These are phyloP conservation scores for Myxozyma geophila DNA, from an alignment of 805 yeast genomes.

Conservation along the genomic window DNA sequence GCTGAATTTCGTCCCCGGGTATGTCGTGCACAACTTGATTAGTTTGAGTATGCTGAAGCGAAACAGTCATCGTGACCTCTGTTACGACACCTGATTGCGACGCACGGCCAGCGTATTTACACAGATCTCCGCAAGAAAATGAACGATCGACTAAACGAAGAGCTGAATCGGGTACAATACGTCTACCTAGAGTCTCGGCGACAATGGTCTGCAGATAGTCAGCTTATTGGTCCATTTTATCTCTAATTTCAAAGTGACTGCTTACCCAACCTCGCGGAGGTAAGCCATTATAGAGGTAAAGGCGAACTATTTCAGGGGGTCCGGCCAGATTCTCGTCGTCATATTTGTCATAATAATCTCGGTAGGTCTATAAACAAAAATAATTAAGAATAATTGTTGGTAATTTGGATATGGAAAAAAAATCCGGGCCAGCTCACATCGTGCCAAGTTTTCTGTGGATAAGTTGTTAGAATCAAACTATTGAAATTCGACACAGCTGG, in stretches of 20 bases:
- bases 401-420: not conserved
- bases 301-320: constrained; percentile 31
- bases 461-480: not conserved
- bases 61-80: constrained; percentile 26
- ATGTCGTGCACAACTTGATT: constrained; percentile 26
- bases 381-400: not conserved
- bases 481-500: not conserved
- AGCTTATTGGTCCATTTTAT: not conserved
- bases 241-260: not conserved
- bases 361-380: constrained; percentile 17
- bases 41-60: constrained; percentile 35
- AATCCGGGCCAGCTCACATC: constrained; percentile 19
- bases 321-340: constrained; percentile 23
- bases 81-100: constrained; percentile 31
- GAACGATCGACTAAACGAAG: constrained; percentile 32
- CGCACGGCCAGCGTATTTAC: constrained; percentile 20
- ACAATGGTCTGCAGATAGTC: constrained; percentile 22
- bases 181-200: constrained; percentile 24
- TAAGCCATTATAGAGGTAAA: constrained; percentile 19
- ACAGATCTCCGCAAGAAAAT: constrained; percentile 31
- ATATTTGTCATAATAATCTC: constrained; percentile 24
- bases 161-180: constrained; percentile 33
- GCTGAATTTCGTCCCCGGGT: constrained; percentile 26
- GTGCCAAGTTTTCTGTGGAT: constrained; percentile 35
- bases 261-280: constrained; percentile 38